Evolutionary conservation across 257 asterid genomes (phyloP), one percentile per base, ranked within the genome.

Genomic region (Capsicum baccatum): DNA sequence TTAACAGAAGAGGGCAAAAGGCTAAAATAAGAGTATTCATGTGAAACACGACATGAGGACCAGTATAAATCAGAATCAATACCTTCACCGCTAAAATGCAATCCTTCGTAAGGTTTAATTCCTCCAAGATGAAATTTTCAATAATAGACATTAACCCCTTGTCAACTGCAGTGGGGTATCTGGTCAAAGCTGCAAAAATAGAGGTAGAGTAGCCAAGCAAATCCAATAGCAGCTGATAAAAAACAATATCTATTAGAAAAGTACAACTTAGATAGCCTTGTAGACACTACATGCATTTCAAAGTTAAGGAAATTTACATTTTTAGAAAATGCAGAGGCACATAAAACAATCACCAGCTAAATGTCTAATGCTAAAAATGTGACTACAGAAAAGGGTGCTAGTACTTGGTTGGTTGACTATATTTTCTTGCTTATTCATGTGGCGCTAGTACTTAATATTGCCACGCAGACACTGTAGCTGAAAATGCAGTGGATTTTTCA

Each of bases 151-250:
- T 90, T 87, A 91, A 85, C 57, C 91, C 93, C 85, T 88, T 91
- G 90, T 89, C 87, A 79, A 83, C 60, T 79, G 92, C 88, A 86
- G 82, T 79, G 83, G 93, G 87, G 84, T 91, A 91, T 88, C 94
- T 91, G 73, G 97, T 93, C 68, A 93, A 88, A 87, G 94, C 91
- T 79, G 95, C 91, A 85, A 92, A 92, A 81, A 90, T 88, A 58
- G 97, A 87, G 83, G 93, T 89, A 64, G 97, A 91, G 89, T 92
- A 94, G 90, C 85, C 88, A 87, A 94, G 94, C 90, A 97, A 87
- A 89, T 95, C 97, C 92, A 91, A 73, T 80, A 95, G 92, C 92
- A 97, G 82, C 98, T 97, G 97, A 84, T 89, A 84, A 84, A 81
- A 70, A 83, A 82, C 70, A 67, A 86, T 85, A 82, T 80, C 79